Evolutionary conservation across 192 early-diverging fungal genomes (phyloP).

Genomic region (Umbelopsis sp.): DNA sequence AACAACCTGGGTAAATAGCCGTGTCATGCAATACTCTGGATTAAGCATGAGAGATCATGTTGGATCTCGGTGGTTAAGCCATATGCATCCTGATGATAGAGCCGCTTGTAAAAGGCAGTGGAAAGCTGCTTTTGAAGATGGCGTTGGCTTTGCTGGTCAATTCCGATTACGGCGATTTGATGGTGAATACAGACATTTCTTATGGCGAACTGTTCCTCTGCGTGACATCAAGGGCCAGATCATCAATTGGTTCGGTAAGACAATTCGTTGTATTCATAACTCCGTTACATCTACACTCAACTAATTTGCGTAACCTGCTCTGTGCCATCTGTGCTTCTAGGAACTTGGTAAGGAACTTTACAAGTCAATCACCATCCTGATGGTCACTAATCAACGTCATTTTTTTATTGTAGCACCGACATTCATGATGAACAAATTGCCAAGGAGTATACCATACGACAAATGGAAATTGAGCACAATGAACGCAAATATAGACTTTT

Average conservation of each 20-base stretch:
- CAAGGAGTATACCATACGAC: conserved; percentile 47
- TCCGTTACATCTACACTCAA: too few relatives aligned
- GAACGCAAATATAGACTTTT: conserved; percentile 61
- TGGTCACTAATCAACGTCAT: background rate
- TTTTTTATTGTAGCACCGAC: conserved; percentile 45
- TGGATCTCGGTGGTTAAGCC: conserved; percentile 48
- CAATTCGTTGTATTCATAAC: too few relatives aligned
- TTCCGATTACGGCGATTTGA: conserved; percentile 56
- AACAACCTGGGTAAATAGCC: conserved; percentile 58
- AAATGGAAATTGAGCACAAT: conserved; percentile 54
- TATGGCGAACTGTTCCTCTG: conserved; percentile 53
- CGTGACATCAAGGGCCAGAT: conserved; percentile 54
- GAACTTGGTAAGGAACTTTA: conserved; percentile 30
- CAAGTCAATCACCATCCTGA: background rate
- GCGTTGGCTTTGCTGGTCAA: conserved; percentile 54
- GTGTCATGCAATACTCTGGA: conserved; percentile 55
- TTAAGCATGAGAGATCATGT: conserved; percentile 40
- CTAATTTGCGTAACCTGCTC: background rate
- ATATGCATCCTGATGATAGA: conserved; percentile 57
- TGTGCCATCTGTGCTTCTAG: background rate
- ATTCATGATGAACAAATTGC: conserved; percentile 58
- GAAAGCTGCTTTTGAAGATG: conserved; percentile 49
- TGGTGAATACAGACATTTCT: conserved; percentile 57
- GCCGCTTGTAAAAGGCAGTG: conserved; percentile 40
- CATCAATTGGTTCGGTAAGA: conserved; percentile 59